Percentiles rank a stretch among this genome's conserved stretches.
phyloP scores from a whole-genome alignment of 1,139 yeast genomes.

The Taphrina pruni region DNA sequence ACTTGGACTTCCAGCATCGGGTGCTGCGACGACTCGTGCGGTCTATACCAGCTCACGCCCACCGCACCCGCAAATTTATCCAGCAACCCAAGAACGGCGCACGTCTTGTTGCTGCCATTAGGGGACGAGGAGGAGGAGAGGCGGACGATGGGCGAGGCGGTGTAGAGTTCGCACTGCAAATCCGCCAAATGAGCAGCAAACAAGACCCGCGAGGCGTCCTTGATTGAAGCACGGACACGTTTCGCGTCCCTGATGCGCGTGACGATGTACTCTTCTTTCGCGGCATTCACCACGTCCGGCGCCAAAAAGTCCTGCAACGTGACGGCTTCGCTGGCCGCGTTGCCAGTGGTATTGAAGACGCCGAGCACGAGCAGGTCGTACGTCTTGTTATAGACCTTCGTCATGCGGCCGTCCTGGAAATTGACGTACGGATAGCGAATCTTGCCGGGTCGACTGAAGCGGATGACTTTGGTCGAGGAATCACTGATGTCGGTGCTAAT shows the following conservation, averaged over 20 bases:
- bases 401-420: conserved; percentile 21
- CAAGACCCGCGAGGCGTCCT: background rate
- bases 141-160: conserved; percentile 13
- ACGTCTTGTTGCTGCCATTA: background rate
- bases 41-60: conserved; percentile 9
- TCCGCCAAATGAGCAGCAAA: background rate
- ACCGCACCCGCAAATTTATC: conserved; percentile 26
- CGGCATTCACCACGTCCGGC: background rate
- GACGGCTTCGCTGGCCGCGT: conserved; percentile 6
- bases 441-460: conserved; percentile 17
- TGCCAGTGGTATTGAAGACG: conserved; percentile 11
- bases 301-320: conserved; percentile 4
- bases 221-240: background rate
- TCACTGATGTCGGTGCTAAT: conserved; percentile 6
- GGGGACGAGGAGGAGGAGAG: background rate
- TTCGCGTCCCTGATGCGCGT: background rate
- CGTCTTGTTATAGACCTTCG: conserved; percentile 21
- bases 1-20: conserved; percentile 23
- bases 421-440: conserved; percentile 23
- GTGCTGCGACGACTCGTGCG: conserved; percentile 14
- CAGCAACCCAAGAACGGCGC: conserved; percentile 19
- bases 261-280: conserved; percentile 13
- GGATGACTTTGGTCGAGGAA: background rate
- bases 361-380: conserved; percentile 22
- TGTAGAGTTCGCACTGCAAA: background rate